phyloP scores from a whole-genome alignment of 163 green algal species.

The Smithsoniella earleae region DNA sequence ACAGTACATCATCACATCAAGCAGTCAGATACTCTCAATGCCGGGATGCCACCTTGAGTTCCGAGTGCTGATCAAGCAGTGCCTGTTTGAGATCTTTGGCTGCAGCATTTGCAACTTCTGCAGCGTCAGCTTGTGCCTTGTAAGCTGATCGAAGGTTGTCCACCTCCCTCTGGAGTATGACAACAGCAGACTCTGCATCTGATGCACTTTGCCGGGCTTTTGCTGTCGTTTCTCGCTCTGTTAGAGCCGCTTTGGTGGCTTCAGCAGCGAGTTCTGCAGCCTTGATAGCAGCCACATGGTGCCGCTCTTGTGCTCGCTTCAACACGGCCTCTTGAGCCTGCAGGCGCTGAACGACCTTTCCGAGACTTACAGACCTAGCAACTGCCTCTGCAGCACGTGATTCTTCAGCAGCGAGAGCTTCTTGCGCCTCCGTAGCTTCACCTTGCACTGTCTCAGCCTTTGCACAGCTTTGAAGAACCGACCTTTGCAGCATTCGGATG shows the following conservation, averaged over 20 bases:
- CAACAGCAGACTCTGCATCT: background rate
- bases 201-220: background rate
- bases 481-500: background rate
- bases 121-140: background rate
- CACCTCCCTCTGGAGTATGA: background rate
- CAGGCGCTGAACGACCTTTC: background rate
- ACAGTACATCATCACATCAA: too few species aligned
- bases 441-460: too few species aligned
- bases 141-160: background rate
- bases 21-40: too few species aligned
- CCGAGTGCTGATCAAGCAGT: constrained; percentile 1
- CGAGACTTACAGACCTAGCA: background rate
- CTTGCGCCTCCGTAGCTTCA: constrained; percentile 8
- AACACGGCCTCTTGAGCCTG: background rate
- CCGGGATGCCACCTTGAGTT: too few species aligned
- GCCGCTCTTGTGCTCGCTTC: background rate
- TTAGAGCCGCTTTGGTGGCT: background rate
- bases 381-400: background rate
- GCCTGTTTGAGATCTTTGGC: background rate
- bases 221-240: background rate
- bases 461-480: too few species aligned
- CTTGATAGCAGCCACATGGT: background rate
- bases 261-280: background rate
- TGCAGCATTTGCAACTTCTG: constrained; percentile 4
- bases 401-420: background rate